These are phyloP conservation scores for Chenopodium suecicum DNA, from an alignment of 148 eudicot genomes.

Conservation along the genomic window DNA sequence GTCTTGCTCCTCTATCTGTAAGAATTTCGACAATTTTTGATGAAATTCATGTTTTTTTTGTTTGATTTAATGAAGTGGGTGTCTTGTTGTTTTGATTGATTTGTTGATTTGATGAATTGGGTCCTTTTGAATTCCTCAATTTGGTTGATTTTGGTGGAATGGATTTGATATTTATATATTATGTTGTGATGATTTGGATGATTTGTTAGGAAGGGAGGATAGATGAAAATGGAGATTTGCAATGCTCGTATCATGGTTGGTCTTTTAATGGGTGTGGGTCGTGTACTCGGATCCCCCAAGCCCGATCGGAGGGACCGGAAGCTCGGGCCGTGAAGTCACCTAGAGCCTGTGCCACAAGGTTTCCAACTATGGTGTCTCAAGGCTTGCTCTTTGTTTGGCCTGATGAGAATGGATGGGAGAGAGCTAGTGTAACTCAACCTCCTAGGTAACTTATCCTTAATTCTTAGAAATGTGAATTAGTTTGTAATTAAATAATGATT, in stretches of 20 bases:
- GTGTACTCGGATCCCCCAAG: constrained; percentile 88
- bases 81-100: neutral
- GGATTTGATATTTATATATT: neutral
- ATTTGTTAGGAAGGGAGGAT: constrained; percentile 81
- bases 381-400: constrained; percentile 99
- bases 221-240: constrained; percentile 94
- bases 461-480: neutral
- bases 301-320: constrained; percentile 77
- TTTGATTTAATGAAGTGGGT: constrained; percentile 14
- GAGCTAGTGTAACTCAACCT: constrained; percentile 70
- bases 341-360: constrained; percentile 76
- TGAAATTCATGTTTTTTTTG: neutral
- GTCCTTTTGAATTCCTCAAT: neutral
- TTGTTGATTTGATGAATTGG: neutral
- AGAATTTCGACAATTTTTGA: neutral
- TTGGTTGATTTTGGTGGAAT: neutral
- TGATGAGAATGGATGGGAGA: constrained; percentile 92
- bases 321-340: constrained; percentile 77
- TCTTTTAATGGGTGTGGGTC: constrained; percentile 83
- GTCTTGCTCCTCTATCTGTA: constrained; percentile 94
- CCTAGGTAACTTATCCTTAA: constrained; percentile 48
- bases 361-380: constrained; percentile 92
- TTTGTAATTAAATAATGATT: no score
- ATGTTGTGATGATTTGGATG: neutral
- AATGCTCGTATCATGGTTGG: constrained; percentile 99